Evolutionary conservation across 805 yeast species (phyloP).

Genomic region (Metschnikowia anglica): DNA sequence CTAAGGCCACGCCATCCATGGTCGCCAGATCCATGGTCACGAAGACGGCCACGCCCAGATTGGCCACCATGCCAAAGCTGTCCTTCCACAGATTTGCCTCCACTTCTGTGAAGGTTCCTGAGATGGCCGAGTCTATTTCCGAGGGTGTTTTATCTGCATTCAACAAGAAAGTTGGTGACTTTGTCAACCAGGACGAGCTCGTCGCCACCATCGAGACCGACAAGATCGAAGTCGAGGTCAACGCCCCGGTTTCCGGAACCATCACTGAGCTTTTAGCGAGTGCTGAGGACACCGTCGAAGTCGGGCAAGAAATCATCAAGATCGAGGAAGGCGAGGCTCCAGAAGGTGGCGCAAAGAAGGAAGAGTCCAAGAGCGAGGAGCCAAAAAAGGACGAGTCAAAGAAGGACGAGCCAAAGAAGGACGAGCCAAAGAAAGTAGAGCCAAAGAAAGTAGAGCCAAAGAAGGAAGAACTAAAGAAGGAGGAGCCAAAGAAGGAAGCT

Average conservation of each 20-base stretch:
- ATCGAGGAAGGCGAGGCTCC: constrained; percentile 63
- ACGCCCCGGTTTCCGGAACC: constrained; percentile 90
- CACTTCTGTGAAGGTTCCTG: constrained; percentile 81
- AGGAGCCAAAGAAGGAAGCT: constrained; percentile 24
- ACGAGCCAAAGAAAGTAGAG: constrained; percentile 20
- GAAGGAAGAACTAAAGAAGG: constrained; percentile 26
- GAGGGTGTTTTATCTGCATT: constrained; percentile 85
- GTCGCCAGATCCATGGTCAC: constrained; percentile 23
- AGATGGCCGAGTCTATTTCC: constrained; percentile 97
- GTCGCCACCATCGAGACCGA: constrained; percentile 98
- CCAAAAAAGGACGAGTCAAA: constrained; percentile 25
- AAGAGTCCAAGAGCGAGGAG: constrained; percentile 1
- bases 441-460: constrained; percentile 17
- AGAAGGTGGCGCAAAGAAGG: constrained; percentile 28
- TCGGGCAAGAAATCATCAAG: constrained; percentile 88
- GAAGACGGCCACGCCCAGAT: constrained; percentile 7
- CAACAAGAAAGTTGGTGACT: constrained; percentile 81
- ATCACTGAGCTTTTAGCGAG: constrained; percentile 76
- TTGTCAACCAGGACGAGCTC: constrained; percentile 79
- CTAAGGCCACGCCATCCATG: constrained; percentile 16
- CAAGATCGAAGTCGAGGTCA: constrained; percentile 95
- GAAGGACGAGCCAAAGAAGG: constrained; percentile 23
- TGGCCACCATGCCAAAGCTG: constrained; percentile 20
- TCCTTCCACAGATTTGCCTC: constrained; percentile 40
- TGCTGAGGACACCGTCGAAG: constrained; percentile 91